Conservation (phyloP, 1,284 basidiomycete species). For the Melampsora americana region DNA sequence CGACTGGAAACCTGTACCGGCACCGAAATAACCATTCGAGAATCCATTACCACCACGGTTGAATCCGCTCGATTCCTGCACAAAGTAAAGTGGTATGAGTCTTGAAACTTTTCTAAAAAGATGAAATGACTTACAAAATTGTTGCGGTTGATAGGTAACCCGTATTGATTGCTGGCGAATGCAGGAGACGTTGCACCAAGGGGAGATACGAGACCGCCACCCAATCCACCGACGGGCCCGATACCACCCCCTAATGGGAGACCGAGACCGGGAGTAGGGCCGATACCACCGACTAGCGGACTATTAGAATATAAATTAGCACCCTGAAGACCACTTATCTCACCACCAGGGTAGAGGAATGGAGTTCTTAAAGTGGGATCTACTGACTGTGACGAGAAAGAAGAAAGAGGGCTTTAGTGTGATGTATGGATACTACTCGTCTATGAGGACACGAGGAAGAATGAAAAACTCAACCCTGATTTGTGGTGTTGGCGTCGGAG, state of each 20-base stretch:
- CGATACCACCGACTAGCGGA: neutral
- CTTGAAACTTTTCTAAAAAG: neutral
- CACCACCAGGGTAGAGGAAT: neutral
- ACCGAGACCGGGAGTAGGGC: neutral
- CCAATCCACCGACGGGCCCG: neutral
- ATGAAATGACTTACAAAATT: neutral
- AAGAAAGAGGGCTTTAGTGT: neutral
- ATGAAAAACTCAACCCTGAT: neutral
- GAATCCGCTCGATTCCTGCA: too few relatives aligned
- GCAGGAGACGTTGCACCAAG: neutral
- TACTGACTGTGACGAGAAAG: neutral
- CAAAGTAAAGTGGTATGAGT: too few relatives aligned
- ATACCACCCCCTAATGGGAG: neutral
- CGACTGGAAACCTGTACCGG: too few relatives aligned
- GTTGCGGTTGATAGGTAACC: neutral
- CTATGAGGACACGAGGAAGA: neutral
- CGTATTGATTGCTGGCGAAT: neutral
- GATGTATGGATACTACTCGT: neutral
- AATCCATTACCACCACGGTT: too few relatives aligned
- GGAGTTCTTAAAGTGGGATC: neutral
- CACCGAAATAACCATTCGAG: too few relatives aligned
- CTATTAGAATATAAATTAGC: neutral
- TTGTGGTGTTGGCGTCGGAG: neutral
- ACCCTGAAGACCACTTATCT: constrained; percentile 2
- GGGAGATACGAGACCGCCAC: neutral